phyloP scores from a whole-genome alignment of 306 rosid species.

The Arachis hypogaea region DNA sequence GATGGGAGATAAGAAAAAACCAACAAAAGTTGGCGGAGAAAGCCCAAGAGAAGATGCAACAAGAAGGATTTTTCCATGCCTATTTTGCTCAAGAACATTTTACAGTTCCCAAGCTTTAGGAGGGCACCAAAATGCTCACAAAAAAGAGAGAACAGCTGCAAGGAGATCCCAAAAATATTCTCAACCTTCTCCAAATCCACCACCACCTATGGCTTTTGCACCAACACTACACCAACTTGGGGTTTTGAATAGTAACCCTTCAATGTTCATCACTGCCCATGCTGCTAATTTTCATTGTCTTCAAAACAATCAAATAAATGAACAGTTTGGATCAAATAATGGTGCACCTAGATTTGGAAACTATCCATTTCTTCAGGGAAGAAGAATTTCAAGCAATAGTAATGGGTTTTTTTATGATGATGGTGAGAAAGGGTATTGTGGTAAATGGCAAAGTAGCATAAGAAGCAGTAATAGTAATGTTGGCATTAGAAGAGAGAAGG shows the following conservation, averaged over 20 bases:
- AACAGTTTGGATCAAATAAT: conserved; percentile 47
- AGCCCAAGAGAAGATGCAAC: conserved; percentile 43
- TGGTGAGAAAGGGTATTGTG: conserved; percentile 42
- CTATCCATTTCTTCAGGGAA: conserved; percentile 36
- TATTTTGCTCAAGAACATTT: conserved; percentile 77
- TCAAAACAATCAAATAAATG: conserved; percentile 46
- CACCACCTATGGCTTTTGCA: conserved; percentile 48
- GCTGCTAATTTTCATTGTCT: conserved; percentile 52
- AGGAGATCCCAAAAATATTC: conserved; percentile 61
- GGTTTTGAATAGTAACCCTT: conserved; percentile 41
- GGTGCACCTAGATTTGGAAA: conserved; percentile 49
- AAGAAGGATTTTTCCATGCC: conserved; percentile 70
- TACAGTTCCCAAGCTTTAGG: conserved; percentile 87
- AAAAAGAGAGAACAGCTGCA: conserved; percentile 78
- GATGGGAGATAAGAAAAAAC: conserved; percentile 53
- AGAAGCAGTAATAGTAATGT: conserved; percentile 39
- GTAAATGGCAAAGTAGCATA: conserved; percentile 54
- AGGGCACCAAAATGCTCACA: conserved; percentile 95
- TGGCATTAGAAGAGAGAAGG: conserved; percentile 46
- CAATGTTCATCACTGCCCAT: conserved; percentile 57
- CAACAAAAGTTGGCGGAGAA: conserved; percentile 22
- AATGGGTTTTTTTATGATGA: conserved; percentile 36
- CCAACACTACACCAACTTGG: conserved; percentile 47
- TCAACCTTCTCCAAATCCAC: conserved; percentile 35
- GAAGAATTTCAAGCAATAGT: conserved; percentile 30